phyloP scores from a whole-genome alignment of 345 rosid species.

The Kernera saxatilis region DNA sequence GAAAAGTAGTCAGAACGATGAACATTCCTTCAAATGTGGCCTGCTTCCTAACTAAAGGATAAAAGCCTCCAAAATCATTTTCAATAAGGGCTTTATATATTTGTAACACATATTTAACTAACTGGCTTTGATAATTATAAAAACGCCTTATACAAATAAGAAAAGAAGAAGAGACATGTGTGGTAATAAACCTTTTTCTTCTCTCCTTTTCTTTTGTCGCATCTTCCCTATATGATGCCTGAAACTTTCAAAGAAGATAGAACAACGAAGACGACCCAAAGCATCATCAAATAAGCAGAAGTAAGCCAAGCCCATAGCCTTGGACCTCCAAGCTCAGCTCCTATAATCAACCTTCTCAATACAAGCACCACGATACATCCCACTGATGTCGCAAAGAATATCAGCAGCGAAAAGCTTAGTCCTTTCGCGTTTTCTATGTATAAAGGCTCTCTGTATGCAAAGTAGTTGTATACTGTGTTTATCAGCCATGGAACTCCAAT shows the following conservation, averaged over 20 bases:
- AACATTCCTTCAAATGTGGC: background rate
- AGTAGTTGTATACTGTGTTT: conserved; percentile 73
- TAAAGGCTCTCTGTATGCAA: conserved; percentile 63
- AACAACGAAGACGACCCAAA: conserved; percentile 71
- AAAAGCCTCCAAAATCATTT: background rate
- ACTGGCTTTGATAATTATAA: background rate
- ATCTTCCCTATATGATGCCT: conserved; percentile 49
- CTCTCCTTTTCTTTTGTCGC: background rate
- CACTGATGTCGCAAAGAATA: conserved; percentile 71
- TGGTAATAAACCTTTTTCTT: background rate
- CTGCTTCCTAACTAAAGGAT: background rate
- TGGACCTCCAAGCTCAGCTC: conserved; percentile 91
- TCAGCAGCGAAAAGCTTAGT: conserved; percentile 74
- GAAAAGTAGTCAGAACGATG: background rate
- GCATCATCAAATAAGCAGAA: conserved; percentile 57
- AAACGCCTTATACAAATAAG: background rate
- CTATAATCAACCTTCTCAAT: conserved; percentile 58
- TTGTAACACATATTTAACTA: background rate
- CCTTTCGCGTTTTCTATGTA: conserved; percentile 55
- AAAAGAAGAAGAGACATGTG: background rate
- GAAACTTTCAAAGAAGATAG: conserved; percentile 68
- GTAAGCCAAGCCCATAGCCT: conserved; percentile 86
- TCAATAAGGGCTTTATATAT: background rate
- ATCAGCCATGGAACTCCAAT: conserved; percentile 96
- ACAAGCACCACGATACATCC: conserved; percentile 81